These are phyloP conservation scores for Lolium perenne DNA, from an alignment of 176 grass and related monocot genomes.

Conservation along the genomic window DNA sequence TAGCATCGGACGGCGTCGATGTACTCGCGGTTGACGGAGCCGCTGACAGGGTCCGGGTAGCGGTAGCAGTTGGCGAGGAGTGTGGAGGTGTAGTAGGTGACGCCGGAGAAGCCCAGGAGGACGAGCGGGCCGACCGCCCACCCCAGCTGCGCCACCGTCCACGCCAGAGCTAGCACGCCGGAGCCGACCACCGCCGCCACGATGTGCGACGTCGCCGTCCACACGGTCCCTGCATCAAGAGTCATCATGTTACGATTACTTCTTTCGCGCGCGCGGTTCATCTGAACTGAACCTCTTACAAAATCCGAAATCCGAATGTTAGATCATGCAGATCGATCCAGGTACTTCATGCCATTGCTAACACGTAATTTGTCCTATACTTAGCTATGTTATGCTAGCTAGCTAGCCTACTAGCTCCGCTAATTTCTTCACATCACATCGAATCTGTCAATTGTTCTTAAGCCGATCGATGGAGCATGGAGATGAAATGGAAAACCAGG, in stretches of 20 bases:
- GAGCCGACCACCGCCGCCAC: conserved; percentile 89
- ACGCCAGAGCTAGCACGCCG: conserved; percentile 85
- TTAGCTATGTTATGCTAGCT: not conserved
- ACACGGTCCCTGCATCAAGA: conserved; percentile 74
- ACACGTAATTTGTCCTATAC: not conserved
- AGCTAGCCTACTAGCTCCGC: not conserved
- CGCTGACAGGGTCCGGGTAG: conserved; percentile 77
- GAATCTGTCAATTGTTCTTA: not conserved
- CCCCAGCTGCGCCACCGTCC: conserved; percentile 94
- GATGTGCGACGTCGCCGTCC: conserved; percentile 92
- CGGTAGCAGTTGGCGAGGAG: conserved; percentile 93
- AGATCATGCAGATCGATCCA: not conserved
- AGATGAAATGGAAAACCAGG: not conserved
- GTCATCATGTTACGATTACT: not conserved
- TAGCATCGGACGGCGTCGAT: conserved; percentile 88
- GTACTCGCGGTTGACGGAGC: conserved; percentile 71
- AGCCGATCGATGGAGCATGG: not conserved
- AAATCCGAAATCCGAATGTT: not conserved
- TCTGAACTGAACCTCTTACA: too few species aligned
- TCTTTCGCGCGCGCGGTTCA: not conserved
- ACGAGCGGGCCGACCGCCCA: conserved; percentile 78
- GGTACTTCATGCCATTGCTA: not conserved
- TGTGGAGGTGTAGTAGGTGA: conserved; percentile 92
- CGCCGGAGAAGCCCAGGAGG: conserved; percentile 76
- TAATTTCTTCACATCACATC: conserved; percentile 9